Evolutionary conservation across 148 eudicot genomes (phyloP).

Genomic region (Camellia japonica): DNA sequence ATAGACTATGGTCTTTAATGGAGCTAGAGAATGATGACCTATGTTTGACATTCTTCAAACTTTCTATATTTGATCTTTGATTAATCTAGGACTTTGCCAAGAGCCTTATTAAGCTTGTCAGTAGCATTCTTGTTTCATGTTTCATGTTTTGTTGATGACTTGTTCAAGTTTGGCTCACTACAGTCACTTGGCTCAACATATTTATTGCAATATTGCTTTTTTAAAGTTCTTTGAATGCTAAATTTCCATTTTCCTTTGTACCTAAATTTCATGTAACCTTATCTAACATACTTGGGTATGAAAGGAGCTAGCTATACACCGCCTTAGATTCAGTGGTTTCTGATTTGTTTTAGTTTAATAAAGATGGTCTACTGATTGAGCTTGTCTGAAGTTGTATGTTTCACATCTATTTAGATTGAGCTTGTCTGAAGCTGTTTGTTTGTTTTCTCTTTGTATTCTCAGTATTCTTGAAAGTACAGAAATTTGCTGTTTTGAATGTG

Average conservation of each 20-base stretch:
- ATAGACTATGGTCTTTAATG: neutral
- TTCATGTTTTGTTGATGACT: neutral
- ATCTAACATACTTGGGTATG: neutral
- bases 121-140: neutral
- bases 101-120: neutral
- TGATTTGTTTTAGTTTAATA: neutral
- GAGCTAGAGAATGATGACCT: neutral
- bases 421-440: conserved; percentile 4
- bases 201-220: too few species aligned
- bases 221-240: too few species aligned
- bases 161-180: too few species aligned
- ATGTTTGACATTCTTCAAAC: neutral
- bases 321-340: neutral
- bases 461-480: neutral
- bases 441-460: neutral
- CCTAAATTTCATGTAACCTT: too few species aligned
- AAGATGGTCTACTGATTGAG: neutral
- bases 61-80: neutral
- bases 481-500: neutral
- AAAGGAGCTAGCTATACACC: neutral
- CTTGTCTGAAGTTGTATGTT: neutral
- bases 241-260: too few species aligned
- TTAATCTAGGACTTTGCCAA: neutral
- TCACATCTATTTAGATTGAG: neutral
- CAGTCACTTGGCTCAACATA: too few species aligned